Evolutionary conservation across 495 filamentous ascomycete genomes (phyloP), one percentile per base, ranked within the genome.

Genomic region (Tuber borchii): DNA sequence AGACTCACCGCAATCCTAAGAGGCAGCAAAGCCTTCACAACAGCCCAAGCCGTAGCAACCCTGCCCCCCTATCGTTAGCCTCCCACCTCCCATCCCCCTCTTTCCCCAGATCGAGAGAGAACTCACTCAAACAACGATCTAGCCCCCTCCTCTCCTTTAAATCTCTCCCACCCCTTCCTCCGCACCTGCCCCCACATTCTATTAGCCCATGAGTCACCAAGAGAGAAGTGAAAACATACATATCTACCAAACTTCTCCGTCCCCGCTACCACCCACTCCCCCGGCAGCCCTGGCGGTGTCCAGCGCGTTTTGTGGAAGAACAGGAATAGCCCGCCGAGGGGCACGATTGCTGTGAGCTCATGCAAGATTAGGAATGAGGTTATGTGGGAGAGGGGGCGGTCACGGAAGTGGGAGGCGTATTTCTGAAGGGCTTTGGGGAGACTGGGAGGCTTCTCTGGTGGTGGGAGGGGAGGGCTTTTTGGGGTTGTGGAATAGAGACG

Each of bases 321-420:
- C 9, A 87, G 91, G 17, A 91, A 89, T 0, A 99, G 87, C 0
- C 90, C 92, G 42, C 94, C 83, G 0, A 98, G 84, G 0, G 95
- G 94, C 6, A 93, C 77, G 20, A 97, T 84, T 26, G 95, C 95
- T 0, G 95, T 97, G 45, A 96, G 75, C 83, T 99, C 95, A 86
- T 99, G 95, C 0, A 99, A 88, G 61, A 97, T 85, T 16, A 99
- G 85, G 83, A 99, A 99, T 4, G 95, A 89, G 10, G 90, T 89
- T 56, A 97, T 86, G 85, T 97, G 93, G 4, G 92, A 92, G 37
- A 93, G 78, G 0, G 95, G 95, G 16, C 93, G 94, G 70, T 87
- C 85, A 74, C 90, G 87, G 16, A 99, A 87, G 26, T 89, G 89
- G 22, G 84, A 84, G 51, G 91, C 90, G 84, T 92, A 93, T 61